These are phyloP conservation scores for Sporothrix humicola DNA, from an alignment of 2,329 filamentous ascomycete species.

Conservation along the genomic window DNA sequence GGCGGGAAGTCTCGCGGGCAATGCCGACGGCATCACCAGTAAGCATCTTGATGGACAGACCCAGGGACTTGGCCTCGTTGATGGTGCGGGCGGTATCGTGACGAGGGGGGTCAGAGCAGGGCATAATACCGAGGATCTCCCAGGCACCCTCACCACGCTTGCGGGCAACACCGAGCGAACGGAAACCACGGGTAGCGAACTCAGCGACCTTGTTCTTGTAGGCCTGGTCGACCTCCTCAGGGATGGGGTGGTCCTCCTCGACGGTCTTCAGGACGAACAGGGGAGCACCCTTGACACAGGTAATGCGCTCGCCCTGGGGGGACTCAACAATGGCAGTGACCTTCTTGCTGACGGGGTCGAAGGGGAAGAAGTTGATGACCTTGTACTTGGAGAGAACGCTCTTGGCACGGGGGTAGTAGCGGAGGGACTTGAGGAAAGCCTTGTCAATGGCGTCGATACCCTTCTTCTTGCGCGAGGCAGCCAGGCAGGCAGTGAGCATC, in stretches of 20 bases:
- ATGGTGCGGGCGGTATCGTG: slow-evolving; percentile 90
- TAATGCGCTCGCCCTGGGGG: slow-evolving; percentile 80
- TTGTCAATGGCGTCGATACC: slow-evolving; percentile 95
- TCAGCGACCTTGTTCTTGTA: slow-evolving; percentile 94
- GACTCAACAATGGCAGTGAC: slow-evolving; percentile 84
- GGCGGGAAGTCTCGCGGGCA: slow-evolving; percentile 86
- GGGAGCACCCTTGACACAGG: slow-evolving; percentile 89
- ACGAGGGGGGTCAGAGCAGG: slow-evolving; percentile 88
- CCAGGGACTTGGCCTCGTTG: slow-evolving; percentile 84
- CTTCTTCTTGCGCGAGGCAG: slow-evolving; percentile 92
- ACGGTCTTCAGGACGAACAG: slow-evolving; percentile 87
- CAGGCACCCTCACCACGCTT: slow-evolving; percentile 81
- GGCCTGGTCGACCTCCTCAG: slow-evolving; percentile 75
- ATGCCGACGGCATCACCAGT: slow-evolving; percentile 95
- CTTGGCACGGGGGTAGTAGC: slow-evolving; percentile 83
- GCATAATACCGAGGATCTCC: slow-evolving; percentile 95
- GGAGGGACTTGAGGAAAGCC: slow-evolving; percentile 86
- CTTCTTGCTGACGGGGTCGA: slow-evolving; percentile 94
- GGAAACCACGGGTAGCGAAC: slow-evolving; percentile 91
- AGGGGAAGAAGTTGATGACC: slow-evolving; percentile 83
- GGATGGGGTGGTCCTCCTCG: slow-evolving; percentile 81
- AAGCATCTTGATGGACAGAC: slow-evolving; percentile 94
- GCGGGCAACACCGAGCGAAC: slow-evolving; percentile 89
- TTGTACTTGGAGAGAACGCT: slow-evolving; percentile 80
- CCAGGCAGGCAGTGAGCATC: slow-evolving; percentile 89